Percentiles rank a stretch among this genome's conserved stretches.
These are phyloP conservation scores for Clavispora santaluciae DNA, from an alignment of 805 yeast genomes.

Conservation along the genomic window DNA sequence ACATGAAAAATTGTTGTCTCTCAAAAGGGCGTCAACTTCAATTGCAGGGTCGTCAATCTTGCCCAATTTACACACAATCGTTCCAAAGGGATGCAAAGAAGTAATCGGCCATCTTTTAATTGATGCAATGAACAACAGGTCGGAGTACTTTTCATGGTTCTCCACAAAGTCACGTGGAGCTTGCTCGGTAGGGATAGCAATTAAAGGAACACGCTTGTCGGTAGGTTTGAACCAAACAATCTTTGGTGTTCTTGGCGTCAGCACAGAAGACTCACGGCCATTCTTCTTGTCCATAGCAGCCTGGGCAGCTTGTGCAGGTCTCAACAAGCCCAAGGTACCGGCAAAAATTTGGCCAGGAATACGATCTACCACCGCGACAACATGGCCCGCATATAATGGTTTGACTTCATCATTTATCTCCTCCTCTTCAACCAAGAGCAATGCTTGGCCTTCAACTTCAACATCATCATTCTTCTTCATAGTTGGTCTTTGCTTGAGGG, in stretches of 20 bases:
- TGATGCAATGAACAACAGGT: slow-evolving; percentile 85
- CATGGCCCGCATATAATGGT: slow-evolving; percentile 96
- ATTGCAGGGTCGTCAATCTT: slow-evolving; percentile 68
- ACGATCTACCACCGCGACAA: slow-evolving; percentile 95
- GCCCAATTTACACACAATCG: slow-evolving; percentile 83
- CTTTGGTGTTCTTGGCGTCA: slow-evolving; percentile 63
- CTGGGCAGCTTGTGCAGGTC: slow-evolving; percentile 93
- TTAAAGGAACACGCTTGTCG: slow-evolving; percentile 93
- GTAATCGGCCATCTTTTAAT: slow-evolving; percentile 99
- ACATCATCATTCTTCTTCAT: slow-evolving; percentile 98
- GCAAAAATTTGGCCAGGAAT: slow-evolving; percentile 95
- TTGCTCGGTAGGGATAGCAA: slow-evolving; percentile 97
- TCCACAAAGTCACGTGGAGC: slow-evolving; percentile 95
- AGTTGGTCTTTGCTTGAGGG: slow-evolving; percentile 90
- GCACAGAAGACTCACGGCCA: slow-evolving; percentile 44
- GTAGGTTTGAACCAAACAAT: slow-evolving; percentile 99
- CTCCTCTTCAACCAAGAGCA: slow-evolving; percentile 88
- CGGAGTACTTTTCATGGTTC: slow-evolving; percentile 76
- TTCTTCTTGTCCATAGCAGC: slow-evolving; percentile 56
- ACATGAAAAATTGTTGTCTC: slow-evolving; percentile 79
- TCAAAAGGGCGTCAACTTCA: slow-evolving; percentile 81
- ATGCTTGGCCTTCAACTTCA: slow-evolving; percentile 96
- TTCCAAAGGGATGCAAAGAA: slow-evolving; percentile 96
- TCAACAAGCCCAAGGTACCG: slow-evolving; percentile 86
- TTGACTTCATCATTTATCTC: slow-evolving; percentile 89